A percentile compares a stretch with the other conserved stretches of the same genome.
Evolutionary conservation across 1,284 basidiomycete genomes (phyloP).

Genomic region (Dichomitus squalens): DNA sequence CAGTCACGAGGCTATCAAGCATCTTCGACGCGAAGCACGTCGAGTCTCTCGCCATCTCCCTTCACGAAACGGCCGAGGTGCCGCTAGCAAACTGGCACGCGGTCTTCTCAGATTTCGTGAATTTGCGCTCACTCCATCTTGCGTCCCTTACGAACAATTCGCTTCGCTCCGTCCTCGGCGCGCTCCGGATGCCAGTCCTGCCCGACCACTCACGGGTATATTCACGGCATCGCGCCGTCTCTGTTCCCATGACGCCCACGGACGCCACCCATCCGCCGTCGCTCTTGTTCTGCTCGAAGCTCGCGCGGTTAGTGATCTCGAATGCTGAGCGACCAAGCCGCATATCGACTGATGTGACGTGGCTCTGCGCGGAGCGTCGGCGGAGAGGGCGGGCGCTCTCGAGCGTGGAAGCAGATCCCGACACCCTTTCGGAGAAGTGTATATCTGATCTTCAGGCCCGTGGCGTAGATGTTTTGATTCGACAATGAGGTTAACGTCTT

Average conservation of each 20-base stretch:
- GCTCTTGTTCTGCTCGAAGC: too few species aligned
- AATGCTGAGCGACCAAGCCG: not conserved
- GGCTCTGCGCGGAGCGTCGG: too few species aligned
- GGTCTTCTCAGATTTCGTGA: not conserved
- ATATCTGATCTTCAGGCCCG: not conserved
- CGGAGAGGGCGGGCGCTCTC: too few species aligned
- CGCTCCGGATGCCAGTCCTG: not conserved
- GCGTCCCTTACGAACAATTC: not conserved
- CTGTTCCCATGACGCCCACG: not conserved
- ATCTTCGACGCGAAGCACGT: not conserved
- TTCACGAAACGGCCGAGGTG: not conserved
- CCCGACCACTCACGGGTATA: not conserved
- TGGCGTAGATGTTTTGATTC: not conserved
- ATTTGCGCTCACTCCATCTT: not conserved
- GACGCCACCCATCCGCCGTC: too few species aligned
- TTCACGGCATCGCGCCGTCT: not conserved
- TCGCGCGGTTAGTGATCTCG: too few species aligned
- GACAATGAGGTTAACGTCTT: not conserved
- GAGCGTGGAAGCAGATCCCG: not conserved
- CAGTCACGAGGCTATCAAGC: not conserved
- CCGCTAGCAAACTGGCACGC: not conserved
- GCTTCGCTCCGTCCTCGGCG: not conserved
- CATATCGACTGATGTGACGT: not conserved
- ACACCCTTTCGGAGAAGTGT: not conserved
- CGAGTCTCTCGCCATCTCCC: not conserved